phyloP scores from a whole-genome alignment of 495 filamentous ascomycete genomes.

The Lindgomyces ingoldianus region DNA sequence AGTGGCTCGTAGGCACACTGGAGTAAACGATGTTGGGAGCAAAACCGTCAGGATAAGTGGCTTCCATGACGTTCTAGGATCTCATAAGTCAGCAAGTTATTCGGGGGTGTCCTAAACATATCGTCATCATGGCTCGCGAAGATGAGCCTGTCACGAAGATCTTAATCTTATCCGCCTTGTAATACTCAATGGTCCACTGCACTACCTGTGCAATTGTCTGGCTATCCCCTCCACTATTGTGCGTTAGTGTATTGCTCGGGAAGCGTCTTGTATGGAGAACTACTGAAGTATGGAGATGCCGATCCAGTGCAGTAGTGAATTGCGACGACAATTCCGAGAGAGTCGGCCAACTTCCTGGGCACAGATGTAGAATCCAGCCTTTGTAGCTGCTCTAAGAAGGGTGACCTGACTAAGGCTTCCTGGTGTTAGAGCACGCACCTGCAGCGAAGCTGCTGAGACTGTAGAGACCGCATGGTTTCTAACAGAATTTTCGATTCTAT shows the following conservation, averaged over 20 bases:
- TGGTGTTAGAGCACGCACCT: constrained; percentile 2
- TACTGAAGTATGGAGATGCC: constrained; percentile 34
- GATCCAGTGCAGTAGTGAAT: constrained; percentile 38
- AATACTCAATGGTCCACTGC: constrained; percentile 52
- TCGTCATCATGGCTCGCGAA: constrained; percentile 61
- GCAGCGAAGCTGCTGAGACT: not conserved
- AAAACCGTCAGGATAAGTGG: constrained; percentile 60
- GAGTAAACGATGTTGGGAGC: constrained; percentile 58
- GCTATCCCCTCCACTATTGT: constrained; percentile 56
- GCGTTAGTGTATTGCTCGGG: constrained; percentile 52
- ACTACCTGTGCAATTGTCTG: constrained; percentile 59
- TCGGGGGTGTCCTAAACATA: no score
- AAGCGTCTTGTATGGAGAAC: constrained; percentile 44
- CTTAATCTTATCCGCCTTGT: constrained; percentile 51
- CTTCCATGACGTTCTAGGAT: constrained; percentile 55
- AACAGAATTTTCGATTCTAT: no score
- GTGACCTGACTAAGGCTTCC: constrained; percentile 9
- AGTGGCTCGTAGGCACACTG: constrained; percentile 64
- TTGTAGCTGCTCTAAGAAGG: not conserved
- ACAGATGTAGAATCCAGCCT: constrained; percentile 34
- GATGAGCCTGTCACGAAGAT: constrained; percentile 57
- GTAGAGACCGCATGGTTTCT: not conserved
- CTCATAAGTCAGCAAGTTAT: no score
- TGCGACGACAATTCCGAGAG: constrained; percentile 30
- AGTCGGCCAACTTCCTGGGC: constrained; percentile 25